phyloP scores from a whole-genome alignment of 1,284 basidiomycete genomes.

The Microbotryum scabiosae region DNA sequence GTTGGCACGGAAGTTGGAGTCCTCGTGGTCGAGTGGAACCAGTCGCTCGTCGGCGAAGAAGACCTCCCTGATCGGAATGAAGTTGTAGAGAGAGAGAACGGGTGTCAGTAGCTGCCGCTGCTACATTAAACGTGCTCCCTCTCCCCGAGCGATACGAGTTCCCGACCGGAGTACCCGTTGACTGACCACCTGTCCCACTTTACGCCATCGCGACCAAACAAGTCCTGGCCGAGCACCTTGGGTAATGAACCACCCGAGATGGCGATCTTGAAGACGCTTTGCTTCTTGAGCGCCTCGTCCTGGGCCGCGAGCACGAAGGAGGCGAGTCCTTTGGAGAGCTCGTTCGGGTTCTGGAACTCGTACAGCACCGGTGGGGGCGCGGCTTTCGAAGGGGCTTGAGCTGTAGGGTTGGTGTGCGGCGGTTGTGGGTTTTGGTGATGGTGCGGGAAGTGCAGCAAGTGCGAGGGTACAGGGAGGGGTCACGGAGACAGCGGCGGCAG shows the following conservation, averaged over 20 bases:
- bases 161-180: background rate
- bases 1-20: constrained; percentile 83
- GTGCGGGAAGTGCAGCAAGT: background rate
- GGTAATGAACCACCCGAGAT: constrained; percentile 90
- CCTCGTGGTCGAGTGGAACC: constrained; percentile 83
- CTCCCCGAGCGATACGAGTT: background rate
- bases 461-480: background rate
- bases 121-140: too few relatives aligned
- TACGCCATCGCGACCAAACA: constrained; percentile 63
- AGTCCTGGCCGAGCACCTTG: constrained; percentile 61
- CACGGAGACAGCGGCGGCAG: too few relatives aligned
- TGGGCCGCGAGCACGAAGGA: constrained; percentile 80
- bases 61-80: constrained; percentile 62
- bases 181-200: constrained; percentile 93
- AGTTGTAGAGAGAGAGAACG: background rate
- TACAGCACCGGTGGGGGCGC: constrained; percentile 57
- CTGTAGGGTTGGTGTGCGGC: background rate
- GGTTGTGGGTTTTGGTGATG: background rate
- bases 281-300: constrained; percentile 77
- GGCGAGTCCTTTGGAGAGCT: constrained; percentile 54
- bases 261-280: constrained; percentile 83
- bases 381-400: constrained; percentile 40
- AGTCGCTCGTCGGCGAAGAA: constrained; percentile 96
- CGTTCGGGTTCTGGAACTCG: constrained; percentile 56
- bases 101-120: background rate